phyloP scores from a whole-genome alignment of 2,329 filamentous ascomycete species.

The Hawksworthiomyces lignivorus region DNA sequence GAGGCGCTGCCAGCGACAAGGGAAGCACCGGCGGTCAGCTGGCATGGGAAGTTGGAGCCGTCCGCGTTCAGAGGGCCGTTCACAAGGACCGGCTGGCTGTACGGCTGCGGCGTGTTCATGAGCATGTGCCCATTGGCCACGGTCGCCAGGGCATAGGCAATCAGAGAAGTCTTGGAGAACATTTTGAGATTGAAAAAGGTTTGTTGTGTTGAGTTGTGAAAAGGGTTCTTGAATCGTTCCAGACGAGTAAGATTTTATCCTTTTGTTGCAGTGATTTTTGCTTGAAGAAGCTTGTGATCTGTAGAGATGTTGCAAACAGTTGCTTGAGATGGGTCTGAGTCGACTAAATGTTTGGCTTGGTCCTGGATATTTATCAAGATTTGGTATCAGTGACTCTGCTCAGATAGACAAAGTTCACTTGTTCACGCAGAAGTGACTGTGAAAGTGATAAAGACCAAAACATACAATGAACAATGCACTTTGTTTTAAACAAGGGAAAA shows the following conservation, averaged over 20 bases:
- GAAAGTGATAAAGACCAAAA: not conserved
- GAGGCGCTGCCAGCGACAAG: constrained; percentile 38
- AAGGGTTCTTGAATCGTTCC: constrained; percentile 26
- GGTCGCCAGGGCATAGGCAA: constrained; percentile 48
- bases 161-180: constrained; percentile 36
- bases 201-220: not conserved
- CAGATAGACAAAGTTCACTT: not conserved
- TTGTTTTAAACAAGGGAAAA: not conserved
- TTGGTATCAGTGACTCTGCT: constrained; percentile 1
- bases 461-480: constrained; percentile 1
- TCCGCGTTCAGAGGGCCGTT: constrained; percentile 56
- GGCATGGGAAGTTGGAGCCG: constrained; percentile 78
- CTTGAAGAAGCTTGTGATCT: not conserved
- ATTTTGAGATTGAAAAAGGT: constrained; percentile 33
- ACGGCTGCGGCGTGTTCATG: constrained; percentile 63
- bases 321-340: not conserved
- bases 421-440: constrained; percentile 3
- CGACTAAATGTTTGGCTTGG: not conserved
- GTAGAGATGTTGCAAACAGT: not conserved
- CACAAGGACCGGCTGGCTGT: constrained; percentile 29
- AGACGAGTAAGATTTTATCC: constrained; percentile 26
- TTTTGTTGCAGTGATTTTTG: constrained; percentile 9
- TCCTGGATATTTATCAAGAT: constrained; percentile 1
- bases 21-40: constrained; percentile 43
- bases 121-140: constrained; percentile 67